These are phyloP conservation scores for Naumovozyma baii DNA, from an alignment of 805 yeast genomes.

Conservation along the genomic window DNA sequence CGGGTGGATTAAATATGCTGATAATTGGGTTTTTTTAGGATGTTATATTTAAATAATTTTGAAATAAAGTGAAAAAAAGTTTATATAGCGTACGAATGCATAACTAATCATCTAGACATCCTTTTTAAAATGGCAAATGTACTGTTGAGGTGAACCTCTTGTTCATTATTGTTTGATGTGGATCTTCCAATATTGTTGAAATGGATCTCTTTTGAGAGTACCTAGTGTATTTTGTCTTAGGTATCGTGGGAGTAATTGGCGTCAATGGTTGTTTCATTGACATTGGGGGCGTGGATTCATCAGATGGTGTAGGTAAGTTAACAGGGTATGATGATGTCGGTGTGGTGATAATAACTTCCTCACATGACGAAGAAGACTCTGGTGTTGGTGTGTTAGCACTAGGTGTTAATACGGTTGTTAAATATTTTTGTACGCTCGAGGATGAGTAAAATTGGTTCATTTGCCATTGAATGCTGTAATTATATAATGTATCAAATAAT, in stretches of 20 bases:
- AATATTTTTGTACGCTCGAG: neutral
- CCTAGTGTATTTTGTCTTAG: neutral
- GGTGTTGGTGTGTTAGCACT: neutral
- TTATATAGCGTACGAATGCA: too few relatives aligned
- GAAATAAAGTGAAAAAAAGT: too few relatives aligned
- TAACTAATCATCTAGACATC: too few relatives aligned
- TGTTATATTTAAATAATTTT: too few relatives aligned
- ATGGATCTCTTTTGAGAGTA: neutral
- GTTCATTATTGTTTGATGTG: neutral
- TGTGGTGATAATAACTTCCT: neutral
- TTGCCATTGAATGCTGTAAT: slow-evolving; percentile 12
- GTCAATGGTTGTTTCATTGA: neutral
- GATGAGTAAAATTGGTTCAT: slow-evolving; percentile 6
- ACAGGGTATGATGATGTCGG: neutral
- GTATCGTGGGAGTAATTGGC: neutral
- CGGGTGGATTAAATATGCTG: too few relatives aligned
- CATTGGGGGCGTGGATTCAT: neutral
- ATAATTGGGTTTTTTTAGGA: too few relatives aligned
- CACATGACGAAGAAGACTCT: neutral
- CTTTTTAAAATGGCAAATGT: neutral
- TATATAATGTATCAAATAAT: slow-evolving; percentile 6
- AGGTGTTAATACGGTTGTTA: neutral
- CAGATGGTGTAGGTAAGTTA: neutral
- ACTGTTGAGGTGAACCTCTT: neutral
- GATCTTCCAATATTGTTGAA: neutral